A percentile compares a stretch with the other conserved stretches of the same genome.
Evolutionary conservation across 352 stramenopile species (phyloP).

Genomic region (Globisporangium uncinulatum): DNA sequence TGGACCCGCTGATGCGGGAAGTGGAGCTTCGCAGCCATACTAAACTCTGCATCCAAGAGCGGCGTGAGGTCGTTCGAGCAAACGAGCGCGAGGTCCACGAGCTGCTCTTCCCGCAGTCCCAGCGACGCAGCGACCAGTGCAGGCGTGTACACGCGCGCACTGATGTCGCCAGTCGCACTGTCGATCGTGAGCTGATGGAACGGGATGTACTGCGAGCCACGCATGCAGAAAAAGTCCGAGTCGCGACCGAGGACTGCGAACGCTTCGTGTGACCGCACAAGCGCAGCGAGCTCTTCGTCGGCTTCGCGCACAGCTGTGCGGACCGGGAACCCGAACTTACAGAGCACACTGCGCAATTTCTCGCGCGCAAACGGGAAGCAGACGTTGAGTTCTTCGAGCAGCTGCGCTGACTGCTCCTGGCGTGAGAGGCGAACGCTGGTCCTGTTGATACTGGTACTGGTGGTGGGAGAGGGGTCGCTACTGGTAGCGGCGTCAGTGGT

Average conservation of each 20-base stretch:
- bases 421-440: slow-evolving; percentile 7
- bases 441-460: neutral
- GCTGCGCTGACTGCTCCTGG: slow-evolving; percentile 13
- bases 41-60: slow-evolving; percentile 57
- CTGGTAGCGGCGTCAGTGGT: neutral
- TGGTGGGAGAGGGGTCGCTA: neutral
- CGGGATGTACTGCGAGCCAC: slow-evolving; percentile 75
- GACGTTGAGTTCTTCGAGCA: slow-evolving; percentile 56
- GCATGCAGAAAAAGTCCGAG: slow-evolving; percentile 89
- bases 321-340: slow-evolving; percentile 41
- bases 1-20: slow-evolving; percentile 45
- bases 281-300: slow-evolving; percentile 65
- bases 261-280: slow-evolving; percentile 43
- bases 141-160: slow-evolving; percentile 68
- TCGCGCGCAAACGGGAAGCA: slow-evolving; percentile 75
- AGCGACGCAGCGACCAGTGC: slow-evolving; percentile 55
- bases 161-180: slow-evolving; percentile 21
- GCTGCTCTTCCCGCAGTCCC: slow-evolving; percentile 46
- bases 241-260: slow-evolving; percentile 77
- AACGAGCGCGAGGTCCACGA: slow-evolving; percentile 83
- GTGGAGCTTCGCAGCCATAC: slow-evolving; percentile 36
- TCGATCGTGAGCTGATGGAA: slow-evolving; percentile 42
- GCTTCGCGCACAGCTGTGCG: slow-evolving; percentile 59
- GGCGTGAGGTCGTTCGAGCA: slow-evolving; percentile 88
- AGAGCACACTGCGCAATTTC: slow-evolving; percentile 54